Conservation (phyloP, 208 protist species). For the Trypanosoma caninum region DNA sequence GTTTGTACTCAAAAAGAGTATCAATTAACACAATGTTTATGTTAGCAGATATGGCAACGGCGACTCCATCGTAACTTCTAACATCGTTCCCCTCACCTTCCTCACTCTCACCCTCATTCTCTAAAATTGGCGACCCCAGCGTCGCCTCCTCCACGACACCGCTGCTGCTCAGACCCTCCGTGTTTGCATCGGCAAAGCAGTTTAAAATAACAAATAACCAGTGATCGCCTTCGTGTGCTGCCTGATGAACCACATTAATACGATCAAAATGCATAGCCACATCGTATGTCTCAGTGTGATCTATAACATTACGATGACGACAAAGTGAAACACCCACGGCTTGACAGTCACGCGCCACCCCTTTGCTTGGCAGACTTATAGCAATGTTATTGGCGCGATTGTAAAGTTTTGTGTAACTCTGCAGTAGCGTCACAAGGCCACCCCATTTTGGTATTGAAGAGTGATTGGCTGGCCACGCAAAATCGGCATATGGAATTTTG, state of each 20-base stretch:
- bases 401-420: slow-evolving; percentile 28
- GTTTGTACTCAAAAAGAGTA: slow-evolving; percentile 22
- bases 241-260: slow-evolving; percentile 39
- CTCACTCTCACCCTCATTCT: neutral
- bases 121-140: neutral
- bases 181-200: slow-evolving; percentile 32
- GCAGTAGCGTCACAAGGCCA: slow-evolving; percentile 15
- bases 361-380: neutral
- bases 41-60: slow-evolving; percentile 19
- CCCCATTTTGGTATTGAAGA: slow-evolving; percentile 24
- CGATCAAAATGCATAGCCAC: slow-evolving; percentile 29
- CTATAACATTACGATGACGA: slow-evolving; percentile 19
- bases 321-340: slow-evolving; percentile 19
- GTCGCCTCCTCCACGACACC: neutral
- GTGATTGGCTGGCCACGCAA: slow-evolving; percentile 26
- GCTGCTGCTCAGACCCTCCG: slow-evolving; percentile 2
- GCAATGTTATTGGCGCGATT: slow-evolving; percentile 18
- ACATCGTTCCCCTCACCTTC: neutral
- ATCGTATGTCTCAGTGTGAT: slow-evolving; percentile 27
- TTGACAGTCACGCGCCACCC: neutral
- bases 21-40: slow-evolving; percentile 16
- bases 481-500: slow-evolving; percentile 10
- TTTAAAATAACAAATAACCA: slow-evolving; percentile 45
- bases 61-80: slow-evolving; percentile 20
- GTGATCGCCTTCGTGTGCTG: slow-evolving; percentile 46